Base-by-base conservation (phyloP, 352 stramenopile species). In the Phytophthora cryptogea region DNA sequence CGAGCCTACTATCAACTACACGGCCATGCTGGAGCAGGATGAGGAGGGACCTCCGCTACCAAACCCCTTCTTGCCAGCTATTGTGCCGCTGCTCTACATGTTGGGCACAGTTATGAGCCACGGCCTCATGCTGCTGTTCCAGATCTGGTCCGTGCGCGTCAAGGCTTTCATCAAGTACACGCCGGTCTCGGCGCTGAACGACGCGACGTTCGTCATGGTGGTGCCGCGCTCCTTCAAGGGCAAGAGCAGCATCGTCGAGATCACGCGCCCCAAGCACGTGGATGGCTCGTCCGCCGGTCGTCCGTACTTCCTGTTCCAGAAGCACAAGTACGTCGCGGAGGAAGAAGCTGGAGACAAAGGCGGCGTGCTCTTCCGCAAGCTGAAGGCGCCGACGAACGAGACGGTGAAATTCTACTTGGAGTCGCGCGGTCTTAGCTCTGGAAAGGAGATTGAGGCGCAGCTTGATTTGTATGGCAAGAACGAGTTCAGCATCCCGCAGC, bases 401-500 rank as follows among this genome's bases (percentile, higher is more conserved):
- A 30, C 67, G 20, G 73, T 96, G 26, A 53, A 83, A 67, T 80
- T 74, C 30, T 96, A 96, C 60, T 47, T 89, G 20, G 66, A 75
- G 3, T 63, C 71, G 26, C 59, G 36, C 7, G 87, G 87, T 13
- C 56, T 94, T 16, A 58, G 54, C 3, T 80, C 61, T 7, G 82
- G 83, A n/a, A 50, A 27, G 8, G 68, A 74, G 1, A 72, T 86
- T 5, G 65, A 78, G 32, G 23, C 46, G 14, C 70, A 88, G 51
- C 53, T 92, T 30, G 76, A 89, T 32, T 69, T 92, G 27, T 85
- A 90, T 52, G 95, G 93, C 42, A 84, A 84, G 49, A 99, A 99
- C 73, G 83, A 90, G 45, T 98, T 98, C 52, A 89, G 88, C 57
- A 98, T 99, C 59, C 91, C 96, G 39, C 81, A 98, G 63, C 97